Base-by-base conservation (phyloP, 2,329 filamentous ascomycete genomes). In the Biscogniauxia sp. region DNA sequence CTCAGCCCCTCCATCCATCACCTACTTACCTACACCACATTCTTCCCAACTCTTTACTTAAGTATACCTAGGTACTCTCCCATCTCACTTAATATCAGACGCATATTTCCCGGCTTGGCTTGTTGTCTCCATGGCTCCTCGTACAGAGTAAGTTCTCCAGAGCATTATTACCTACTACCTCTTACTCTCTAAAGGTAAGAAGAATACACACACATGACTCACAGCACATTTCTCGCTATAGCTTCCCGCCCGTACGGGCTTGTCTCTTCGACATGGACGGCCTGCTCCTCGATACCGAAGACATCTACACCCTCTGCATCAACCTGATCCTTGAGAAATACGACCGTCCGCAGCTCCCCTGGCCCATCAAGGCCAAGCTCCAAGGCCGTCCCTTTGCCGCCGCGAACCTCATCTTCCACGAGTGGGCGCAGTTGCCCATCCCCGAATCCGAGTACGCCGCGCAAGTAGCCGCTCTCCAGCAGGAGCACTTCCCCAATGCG, bases 251-350 rank as follows among this genome's bases (percentile, higher is more conserved):
- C 53, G 83, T 98, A 61, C 86, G 93, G 68, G 95, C 94, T 68
- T 97, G 93, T 77, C 88, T 99, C 66, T 98, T 99, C 76, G 95
- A 99, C 81, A 97, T 98, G 93, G 95, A 99, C 77, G 95, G 95
- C 62, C 88, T 99, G 41, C 86, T 99, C 20, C 90, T 99, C 73
- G 88, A 98, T 77, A 93, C 91, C 37, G 95, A 98, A 80, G 95
- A 98, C 70, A 76, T 87, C 59, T 98, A 98, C 81, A 95, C 92
- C 0, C 74, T 85, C 25, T 90, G 91, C 76, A 90, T 93, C 63
- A 97, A 99, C 78, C 81, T 86, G 23, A 84, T 98, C 45, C 88
- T 99, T 49, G 81, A 83, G 59, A 87, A 90, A 72, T 92, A 95
- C 76, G 84, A 83, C 70, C 87, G 86, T 55, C 89, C 91, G 0